Evolutionary conservation across 2,329 filamentous ascomycete genomes (phyloP).

Genomic region (Sodiomyces alkalinus): DNA sequence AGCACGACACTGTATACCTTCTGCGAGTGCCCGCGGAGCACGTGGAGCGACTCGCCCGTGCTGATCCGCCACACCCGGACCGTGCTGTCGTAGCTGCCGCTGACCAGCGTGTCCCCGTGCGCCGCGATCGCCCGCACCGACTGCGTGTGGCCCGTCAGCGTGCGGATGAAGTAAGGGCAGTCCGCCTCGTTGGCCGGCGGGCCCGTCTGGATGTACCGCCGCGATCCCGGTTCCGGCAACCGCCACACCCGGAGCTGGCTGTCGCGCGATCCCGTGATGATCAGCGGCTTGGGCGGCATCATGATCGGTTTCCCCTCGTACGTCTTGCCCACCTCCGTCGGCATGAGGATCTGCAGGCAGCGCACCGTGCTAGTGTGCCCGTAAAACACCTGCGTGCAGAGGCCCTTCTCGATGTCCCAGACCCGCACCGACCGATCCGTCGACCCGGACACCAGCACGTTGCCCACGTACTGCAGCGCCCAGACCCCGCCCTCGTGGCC

Average conservation of each 20-base stretch:
- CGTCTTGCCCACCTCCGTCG: conserved; percentile 58
- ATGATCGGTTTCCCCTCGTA: conserved; percentile 62
- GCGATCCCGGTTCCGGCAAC: conserved; percentile 66
- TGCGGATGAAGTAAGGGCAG: conserved; percentile 89
- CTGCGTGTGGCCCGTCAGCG: conserved; percentile 73
- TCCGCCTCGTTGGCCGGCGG: conserved; percentile 60
- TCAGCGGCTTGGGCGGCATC: conserved; percentile 87
- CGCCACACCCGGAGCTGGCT: conserved; percentile 92
- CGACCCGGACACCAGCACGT: conserved; percentile 86
- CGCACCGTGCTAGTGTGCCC: conserved; percentile 95
- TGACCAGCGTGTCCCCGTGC: conserved; percentile 88
- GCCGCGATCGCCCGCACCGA: conserved; percentile 94
- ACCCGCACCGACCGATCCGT: conserved; percentile 97
- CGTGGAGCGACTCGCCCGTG: conserved; percentile 74
- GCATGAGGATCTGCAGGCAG: conserved; percentile 87
- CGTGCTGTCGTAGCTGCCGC: conserved; percentile 89
- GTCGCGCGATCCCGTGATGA: conserved; percentile 93
- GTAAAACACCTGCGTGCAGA: conserved; percentile 90
- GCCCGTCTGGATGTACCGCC: conserved; percentile 63
- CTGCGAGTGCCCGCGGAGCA: conserved; percentile 71
- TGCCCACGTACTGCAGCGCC: conserved; percentile 93
- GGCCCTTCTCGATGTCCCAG: conserved; percentile 90
- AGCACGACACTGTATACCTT: conserved; percentile 97
- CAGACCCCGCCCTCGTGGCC: conserved; percentile 96
- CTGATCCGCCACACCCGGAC: conserved; percentile 97